Evolutionary conservation across 2,329 filamentous ascomycete genomes (phyloP).

Genomic region (Aspergillus ochraceoroseus): DNA sequence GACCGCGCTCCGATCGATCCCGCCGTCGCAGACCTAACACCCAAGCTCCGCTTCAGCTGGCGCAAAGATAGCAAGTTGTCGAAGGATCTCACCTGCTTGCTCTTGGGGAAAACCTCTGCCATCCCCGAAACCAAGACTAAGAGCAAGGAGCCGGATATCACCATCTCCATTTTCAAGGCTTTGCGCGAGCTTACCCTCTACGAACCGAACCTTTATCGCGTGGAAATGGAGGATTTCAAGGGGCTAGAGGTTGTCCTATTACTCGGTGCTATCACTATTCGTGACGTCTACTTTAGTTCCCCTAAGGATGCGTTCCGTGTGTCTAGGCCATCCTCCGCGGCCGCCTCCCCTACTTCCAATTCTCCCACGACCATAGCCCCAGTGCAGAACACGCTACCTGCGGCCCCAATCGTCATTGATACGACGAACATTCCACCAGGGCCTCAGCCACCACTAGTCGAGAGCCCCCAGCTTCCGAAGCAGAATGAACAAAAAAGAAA

Average conservation of each 20-base stretch:
- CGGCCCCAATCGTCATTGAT: constrained; percentile 7
- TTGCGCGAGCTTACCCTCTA: constrained; percentile 80
- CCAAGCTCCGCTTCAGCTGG: constrained; percentile 82
- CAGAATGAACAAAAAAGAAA: constrained; percentile 44
- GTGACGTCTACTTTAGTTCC: constrained; percentile 59
- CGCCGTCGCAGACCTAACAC: constrained; percentile 52
- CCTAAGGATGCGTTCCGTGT: constrained; percentile 76
- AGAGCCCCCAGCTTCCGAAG: constrained; percentile 19
- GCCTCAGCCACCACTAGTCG: background rate
- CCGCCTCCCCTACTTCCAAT: constrained; percentile 7
- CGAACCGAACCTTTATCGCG: constrained; percentile 82
- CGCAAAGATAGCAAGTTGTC: constrained; percentile 79
- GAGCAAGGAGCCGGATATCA: constrained; percentile 90
- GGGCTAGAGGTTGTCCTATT: constrained; percentile 79
- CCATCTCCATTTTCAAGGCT: constrained; percentile 77
- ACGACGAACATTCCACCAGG: constrained; percentile 7
- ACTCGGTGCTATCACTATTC: constrained; percentile 56
- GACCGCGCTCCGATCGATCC: constrained; percentile 67
- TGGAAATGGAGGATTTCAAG: constrained; percentile 91
- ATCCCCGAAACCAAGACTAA: constrained; percentile 61
- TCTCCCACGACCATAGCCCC: constrained; percentile 24
- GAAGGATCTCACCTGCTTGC: constrained; percentile 82
- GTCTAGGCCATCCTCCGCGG: constrained; percentile 9
- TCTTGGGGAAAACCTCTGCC: constrained; percentile 70
- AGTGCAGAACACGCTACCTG: constrained; percentile 5